Percentiles rank a stretch among this genome's conserved stretches.
phyloP scores from a whole-genome alignment of 2,329 filamentous ascomycete species.

The Penicillium aurantiogriseum region DNA sequence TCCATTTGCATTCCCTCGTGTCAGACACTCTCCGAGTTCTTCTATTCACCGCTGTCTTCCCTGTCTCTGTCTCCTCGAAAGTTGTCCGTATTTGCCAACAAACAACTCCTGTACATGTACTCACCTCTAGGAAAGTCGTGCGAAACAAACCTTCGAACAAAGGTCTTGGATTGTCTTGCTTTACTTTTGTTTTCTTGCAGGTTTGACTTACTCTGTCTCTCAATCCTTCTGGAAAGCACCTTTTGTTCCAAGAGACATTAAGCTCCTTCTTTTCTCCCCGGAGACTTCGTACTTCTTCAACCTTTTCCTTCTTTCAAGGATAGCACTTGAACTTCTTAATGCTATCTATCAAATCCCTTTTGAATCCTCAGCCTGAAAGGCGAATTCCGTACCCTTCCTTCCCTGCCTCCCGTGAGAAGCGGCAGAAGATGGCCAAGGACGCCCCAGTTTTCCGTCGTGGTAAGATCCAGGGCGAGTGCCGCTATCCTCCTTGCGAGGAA shows the following conservation, averaged over 20 bases:
- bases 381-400: constrained; percentile 7
- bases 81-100: constrained; percentile 17
- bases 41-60: constrained; percentile 19
- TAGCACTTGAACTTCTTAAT: constrained; percentile 41
- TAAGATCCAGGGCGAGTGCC: constrained; percentile 64
- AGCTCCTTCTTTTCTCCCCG: constrained; percentile 9
- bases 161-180: constrained; percentile 22
- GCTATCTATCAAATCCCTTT: constrained; percentile 64
- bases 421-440: constrained; percentile 64
- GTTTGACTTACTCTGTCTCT: constrained; percentile 14
- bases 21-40: constrained; percentile 8
- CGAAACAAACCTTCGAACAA: constrained; percentile 26
- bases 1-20: constrained; percentile 1
- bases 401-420: constrained; percentile 29
- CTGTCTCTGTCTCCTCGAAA: constrained; percentile 3
- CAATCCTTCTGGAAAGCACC: constrained; percentile 29
- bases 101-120: constrained; percentile 16
- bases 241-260: constrained; percentile 19
- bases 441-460: constrained; percentile 61
- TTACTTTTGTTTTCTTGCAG: constrained; percentile 12
- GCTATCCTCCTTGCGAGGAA: constrained; percentile 71
- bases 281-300: constrained; percentile 5
- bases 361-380: constrained; percentile 58
- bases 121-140: constrained; percentile 16
- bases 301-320: not conserved